These are phyloP conservation scores for Davidsoniella eucalypti DNA, from an alignment of 2,329 filamentous ascomycete species.

Conservation along the genomic window DNA sequence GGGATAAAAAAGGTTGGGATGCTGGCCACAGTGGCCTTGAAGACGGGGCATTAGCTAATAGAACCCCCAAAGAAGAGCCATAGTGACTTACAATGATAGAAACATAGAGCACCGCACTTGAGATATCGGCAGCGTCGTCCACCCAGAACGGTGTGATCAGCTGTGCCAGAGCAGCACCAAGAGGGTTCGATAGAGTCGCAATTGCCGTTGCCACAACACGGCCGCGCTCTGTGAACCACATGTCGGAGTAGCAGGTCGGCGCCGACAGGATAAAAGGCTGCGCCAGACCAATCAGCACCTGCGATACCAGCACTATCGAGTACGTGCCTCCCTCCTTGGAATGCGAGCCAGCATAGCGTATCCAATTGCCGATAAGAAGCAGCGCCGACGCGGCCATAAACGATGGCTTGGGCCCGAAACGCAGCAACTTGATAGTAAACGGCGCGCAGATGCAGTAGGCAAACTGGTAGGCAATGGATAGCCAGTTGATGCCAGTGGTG, in stretches of 20 bases:
- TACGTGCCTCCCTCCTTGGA: slow-evolving; percentile 43
- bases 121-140: slow-evolving; percentile 44
- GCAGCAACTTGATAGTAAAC: slow-evolving; percentile 57
- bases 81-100: slow-evolving; percentile 54
- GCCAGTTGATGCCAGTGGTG: slow-evolving; percentile 76
- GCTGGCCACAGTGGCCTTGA: slow-evolving; percentile 42
- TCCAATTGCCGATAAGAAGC: slow-evolving; percentile 74
- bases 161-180: slow-evolving; percentile 79
- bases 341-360: slow-evolving; percentile 59
- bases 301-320: slow-evolving; percentile 71
- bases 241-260: slow-evolving; percentile 77
- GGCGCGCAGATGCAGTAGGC: slow-evolving; percentile 62
- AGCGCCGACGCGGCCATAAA: slow-evolving; percentile 60
- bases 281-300: slow-evolving; percentile 74
- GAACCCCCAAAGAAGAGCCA: background rate
- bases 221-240: slow-evolving; percentile 70
- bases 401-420: slow-evolving; percentile 61
- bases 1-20: slow-evolving; percentile 74
- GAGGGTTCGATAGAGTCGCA: slow-evolving; percentile 70
- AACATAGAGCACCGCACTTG: slow-evolving; percentile 70
- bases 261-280: slow-evolving; percentile 87
- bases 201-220: slow-evolving; percentile 78
- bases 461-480: slow-evolving; percentile 76
- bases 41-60: background rate
- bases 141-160: slow-evolving; percentile 70